phyloP scores from a whole-genome alignment of 1,284 basidiomycete species.

The Amylostereum areolatum region DNA sequence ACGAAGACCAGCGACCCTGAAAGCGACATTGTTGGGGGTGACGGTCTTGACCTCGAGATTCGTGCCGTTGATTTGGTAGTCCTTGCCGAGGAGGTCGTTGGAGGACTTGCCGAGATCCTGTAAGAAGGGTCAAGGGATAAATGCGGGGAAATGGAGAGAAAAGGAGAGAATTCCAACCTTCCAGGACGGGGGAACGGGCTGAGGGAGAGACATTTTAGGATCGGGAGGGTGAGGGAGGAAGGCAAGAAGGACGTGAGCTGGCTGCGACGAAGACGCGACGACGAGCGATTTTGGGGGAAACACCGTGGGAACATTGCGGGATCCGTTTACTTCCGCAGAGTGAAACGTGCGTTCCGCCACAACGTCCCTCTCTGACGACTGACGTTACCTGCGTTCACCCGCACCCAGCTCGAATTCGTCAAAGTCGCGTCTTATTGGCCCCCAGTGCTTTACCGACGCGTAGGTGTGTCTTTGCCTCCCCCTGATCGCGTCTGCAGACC shows the following conservation, averaged over 20 bases:
- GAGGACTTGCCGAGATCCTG: conserved; percentile 97
- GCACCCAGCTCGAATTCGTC: too few relatives aligned
- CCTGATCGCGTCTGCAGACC: too few relatives aligned
- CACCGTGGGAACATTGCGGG: conserved; percentile 4
- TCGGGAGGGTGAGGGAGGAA: conserved; percentile 19
- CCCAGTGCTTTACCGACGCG: too few relatives aligned
- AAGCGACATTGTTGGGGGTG: conserved; percentile 84
- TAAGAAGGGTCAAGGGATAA: conserved; percentile 8
- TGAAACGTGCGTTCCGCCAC: neutral
- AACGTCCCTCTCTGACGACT: neutral
- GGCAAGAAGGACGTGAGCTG: conserved; percentile 5
- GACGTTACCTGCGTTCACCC: too few relatives aligned
- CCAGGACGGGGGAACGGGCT: conserved; percentile 90
- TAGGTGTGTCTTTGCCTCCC: too few relatives aligned
- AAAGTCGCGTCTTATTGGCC: too few relatives aligned
- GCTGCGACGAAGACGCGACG: conserved; percentile 2
- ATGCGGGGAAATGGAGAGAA: conserved; percentile 4
- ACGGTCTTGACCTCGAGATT: conserved; percentile 92
- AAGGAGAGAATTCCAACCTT: conserved; percentile 50
- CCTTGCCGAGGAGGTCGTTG: conserved; percentile 90
- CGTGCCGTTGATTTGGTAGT: conserved; percentile 83
- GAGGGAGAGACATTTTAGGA: conserved; percentile 69
- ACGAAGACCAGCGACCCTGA: conserved; percentile 81
- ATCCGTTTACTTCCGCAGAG: too few relatives aligned
- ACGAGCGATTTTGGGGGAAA: conserved; percentile 5